Evolutionary conservation across 2,329 filamentous ascomycete species (phyloP), one percentile per base, ranked within the genome.

Genomic region (Anisogramma anomala): DNA sequence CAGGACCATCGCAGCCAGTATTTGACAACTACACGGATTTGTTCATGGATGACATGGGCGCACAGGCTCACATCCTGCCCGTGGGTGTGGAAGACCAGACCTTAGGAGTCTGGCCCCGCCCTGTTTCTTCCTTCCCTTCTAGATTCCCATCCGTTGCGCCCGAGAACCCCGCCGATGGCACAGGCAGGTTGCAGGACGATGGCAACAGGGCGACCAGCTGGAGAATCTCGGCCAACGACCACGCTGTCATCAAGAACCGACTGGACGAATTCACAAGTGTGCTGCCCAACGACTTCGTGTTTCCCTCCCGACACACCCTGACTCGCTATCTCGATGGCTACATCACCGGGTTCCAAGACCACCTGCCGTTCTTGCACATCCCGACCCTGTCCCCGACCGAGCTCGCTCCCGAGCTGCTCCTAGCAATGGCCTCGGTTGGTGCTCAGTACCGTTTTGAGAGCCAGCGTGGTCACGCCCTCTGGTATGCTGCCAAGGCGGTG

Each of bases 321-420:
- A 78, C 76, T 3, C 64, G 81, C 25, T 84, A 84, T 47, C 59
- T 84, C 23, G 78, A 82, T 44, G 79, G 79, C 1, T 85, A 83
- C 50, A 72, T 83, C 39, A 74, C 70, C 43, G 79, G 79, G 0
- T 83, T 84, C 43, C 57, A 76, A 43, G 65, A 71, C 19, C 70
- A 75, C 45, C 63, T 76, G 30, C 72, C 72, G 0, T 75, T 84
- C 46, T 62, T 85, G 20, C 81, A 86, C 53, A 61, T 83, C 4
- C 75, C 81, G 0, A 84, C 79, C 0, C 65, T 84, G 34, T 66
- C 68, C 2, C 70, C 78, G 0, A 71, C 71, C 6, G 72, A 77
- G n/a, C 68, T 76, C n/a, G 74, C 78, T 0, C 72, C 79, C 0
- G 82, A 84, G 55, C 62, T 85, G 3, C 62, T 83, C 4, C 60